phyloP scores from a whole-genome alignment of 1,284 basidiomycete genomes.

The Leccinum pseudoinsigne region DNA sequence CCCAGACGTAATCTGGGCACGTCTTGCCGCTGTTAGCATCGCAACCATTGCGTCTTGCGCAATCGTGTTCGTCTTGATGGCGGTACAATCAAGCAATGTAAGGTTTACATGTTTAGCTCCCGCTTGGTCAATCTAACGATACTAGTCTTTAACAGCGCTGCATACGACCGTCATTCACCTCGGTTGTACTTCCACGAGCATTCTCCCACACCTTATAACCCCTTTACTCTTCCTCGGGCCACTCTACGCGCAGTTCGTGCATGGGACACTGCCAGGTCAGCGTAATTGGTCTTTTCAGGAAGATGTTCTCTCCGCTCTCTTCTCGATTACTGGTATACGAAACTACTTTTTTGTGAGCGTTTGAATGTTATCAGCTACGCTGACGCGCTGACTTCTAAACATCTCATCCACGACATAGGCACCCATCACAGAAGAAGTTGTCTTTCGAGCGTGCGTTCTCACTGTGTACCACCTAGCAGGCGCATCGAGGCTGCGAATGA shows the following conservation, averaged over 20 bases:
- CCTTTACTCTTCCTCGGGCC: conserved; percentile 86
- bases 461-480: conserved; percentile 70
- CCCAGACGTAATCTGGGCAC: conserved; percentile 69
- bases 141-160: conserved; percentile 19
- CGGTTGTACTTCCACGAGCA: conserved; percentile 24
- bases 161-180: conserved; percentile 18
- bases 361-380: neutral
- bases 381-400: conserved; percentile 2
- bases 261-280: conserved; percentile 62
- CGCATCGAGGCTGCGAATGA: conserved; percentile 55
- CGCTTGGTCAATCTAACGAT: conserved; percentile 11
- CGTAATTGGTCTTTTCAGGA: conserved; percentile 45
- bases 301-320: conserved; percentile 44
- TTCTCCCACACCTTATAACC: conserved; percentile 67
- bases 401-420: conserved; percentile 49
- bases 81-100: conserved; percentile 34
- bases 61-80: conserved; percentile 43
- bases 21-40: conserved; percentile 57
- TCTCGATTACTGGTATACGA: conserved; percentile 59
- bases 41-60: conserved; percentile 56
- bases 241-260: conserved; percentile 65
- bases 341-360: conserved; percentile 78
- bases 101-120: conserved; percentile 18
- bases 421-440: conserved; percentile 91
- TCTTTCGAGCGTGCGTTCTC: conserved; percentile 87